phyloP scores from a whole-genome alignment of 179 eudicot species.

The Beta corolliflora region DNA sequence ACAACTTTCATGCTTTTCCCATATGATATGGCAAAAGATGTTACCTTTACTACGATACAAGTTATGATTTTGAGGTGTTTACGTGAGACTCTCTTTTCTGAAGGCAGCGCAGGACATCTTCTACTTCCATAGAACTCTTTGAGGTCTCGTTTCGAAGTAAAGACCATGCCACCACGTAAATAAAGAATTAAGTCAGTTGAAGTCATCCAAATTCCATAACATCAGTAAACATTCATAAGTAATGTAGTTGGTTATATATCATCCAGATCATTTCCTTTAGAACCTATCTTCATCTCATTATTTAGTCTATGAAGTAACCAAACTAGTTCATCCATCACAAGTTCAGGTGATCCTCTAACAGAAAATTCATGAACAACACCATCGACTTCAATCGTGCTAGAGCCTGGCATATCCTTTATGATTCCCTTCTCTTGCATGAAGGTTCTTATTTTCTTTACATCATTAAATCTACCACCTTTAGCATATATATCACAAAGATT shows the following conservation, averaged over 20 bases:
- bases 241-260: background rate
- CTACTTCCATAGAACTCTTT: background rate
- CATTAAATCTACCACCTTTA: conserved; percentile 52
- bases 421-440: conserved; percentile 48
- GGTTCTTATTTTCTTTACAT: conserved; percentile 42
- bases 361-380: conserved; percentile 53
- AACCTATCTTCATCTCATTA: conserved; percentile 34
- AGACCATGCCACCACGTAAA: background rate
- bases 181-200: background rate
- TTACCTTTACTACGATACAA: conserved; percentile 4
- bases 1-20: background rate
- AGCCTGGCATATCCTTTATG: conserved; percentile 49
- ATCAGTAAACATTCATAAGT: background rate
- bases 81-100: background rate
- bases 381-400: conserved; percentile 54
- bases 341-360: conserved; percentile 48
- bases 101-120: background rate
- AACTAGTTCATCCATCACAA: conserved; percentile 38
- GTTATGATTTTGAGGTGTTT: background rate
- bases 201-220: background rate
- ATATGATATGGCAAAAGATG: background rate
- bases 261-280: conserved; percentile 12
- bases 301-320: conserved; percentile 33
- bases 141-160: background rate
- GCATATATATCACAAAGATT: conserved; percentile 55